These are phyloP conservation scores for Aspergillus carlsbadensis DNA, from an alignment of 495 filamentous ascomycete species.

Conservation along the genomic window DNA sequence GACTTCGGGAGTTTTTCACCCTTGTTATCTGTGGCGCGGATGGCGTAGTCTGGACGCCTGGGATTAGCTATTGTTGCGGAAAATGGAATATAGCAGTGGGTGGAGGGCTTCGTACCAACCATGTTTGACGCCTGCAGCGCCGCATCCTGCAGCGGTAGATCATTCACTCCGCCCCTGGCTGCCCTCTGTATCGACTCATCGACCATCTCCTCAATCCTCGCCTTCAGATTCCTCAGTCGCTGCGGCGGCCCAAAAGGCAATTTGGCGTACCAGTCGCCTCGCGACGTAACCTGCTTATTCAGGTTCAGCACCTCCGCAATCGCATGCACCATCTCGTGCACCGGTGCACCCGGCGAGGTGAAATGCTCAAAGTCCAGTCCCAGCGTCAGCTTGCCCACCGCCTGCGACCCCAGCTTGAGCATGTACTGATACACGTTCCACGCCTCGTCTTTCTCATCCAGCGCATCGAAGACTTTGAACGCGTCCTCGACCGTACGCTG, in stretches of 20 bases:
- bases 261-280: slow-evolving; percentile 48
- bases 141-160: slow-evolving; percentile 51
- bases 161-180: slow-evolving; percentile 28
- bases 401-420: slow-evolving; percentile 56
- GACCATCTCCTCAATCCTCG: slow-evolving; percentile 32
- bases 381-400: slow-evolving; percentile 51
- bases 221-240: slow-evolving; percentile 28
- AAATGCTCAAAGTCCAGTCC: slow-evolving; percentile 56
- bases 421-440: slow-evolving; percentile 62
- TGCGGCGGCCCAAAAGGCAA: slow-evolving; percentile 54
- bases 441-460: slow-evolving; percentile 46
- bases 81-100: background rate
- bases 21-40: slow-evolving; percentile 49
- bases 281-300: slow-evolving; percentile 52
- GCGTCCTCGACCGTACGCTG: slow-evolving; percentile 42
- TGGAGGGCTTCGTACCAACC: slow-evolving; percentile 29
- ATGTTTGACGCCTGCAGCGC: slow-evolving; percentile 48
- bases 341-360: slow-evolving; percentile 33
- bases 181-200: slow-evolving; percentile 37
- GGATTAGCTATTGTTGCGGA: too few relatives aligned
- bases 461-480: slow-evolving; percentile 52
- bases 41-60: slow-evolving; percentile 36
- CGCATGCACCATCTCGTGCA: slow-evolving; percentile 38
- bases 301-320: slow-evolving; percentile 45
- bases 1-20: slow-evolving; percentile 50